phyloP scores from a whole-genome alignment of 2,329 filamentous ascomycete species.

The Pyrenochaeta sp. region DNA sequence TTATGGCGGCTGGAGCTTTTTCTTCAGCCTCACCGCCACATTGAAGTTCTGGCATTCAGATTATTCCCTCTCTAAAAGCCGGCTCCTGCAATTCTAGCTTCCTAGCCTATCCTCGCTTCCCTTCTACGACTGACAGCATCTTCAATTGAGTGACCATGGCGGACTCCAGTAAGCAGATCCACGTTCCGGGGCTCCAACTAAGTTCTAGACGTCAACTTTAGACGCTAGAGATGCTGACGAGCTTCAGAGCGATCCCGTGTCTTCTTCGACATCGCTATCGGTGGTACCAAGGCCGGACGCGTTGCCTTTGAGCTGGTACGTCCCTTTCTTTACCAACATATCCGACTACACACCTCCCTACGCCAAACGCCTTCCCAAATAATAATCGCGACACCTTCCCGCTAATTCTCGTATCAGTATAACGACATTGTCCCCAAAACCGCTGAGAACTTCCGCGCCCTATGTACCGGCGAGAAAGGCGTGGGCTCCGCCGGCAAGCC shows the following conservation, averaged over 20 bases:
- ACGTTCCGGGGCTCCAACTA: not conserved
- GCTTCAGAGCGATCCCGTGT: conserved; percentile 73
- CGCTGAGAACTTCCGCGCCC: conserved; percentile 91
- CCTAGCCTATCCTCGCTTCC: not conserved
- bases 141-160: conserved; percentile 33
- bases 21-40: conserved; percentile 29
- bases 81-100: not conserved
- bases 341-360: not conserved
- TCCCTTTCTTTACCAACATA: conserved; percentile 15
- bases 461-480: conserved; percentile 96
- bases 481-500: conserved; percentile 80
- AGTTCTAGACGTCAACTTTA: not conserved
- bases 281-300: conserved; percentile 75
- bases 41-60: conserved; percentile 2
- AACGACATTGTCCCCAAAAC: conserved; percentile 82
- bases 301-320: conserved; percentile 84
- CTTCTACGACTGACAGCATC: not conserved
- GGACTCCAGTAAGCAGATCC: conserved; percentile 29
- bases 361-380: conserved; percentile 10
- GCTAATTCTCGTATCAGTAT: conserved; percentile 36
- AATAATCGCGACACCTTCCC: not conserved
- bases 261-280: conserved; percentile 92
- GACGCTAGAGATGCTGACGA: conserved; percentile 11
- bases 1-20: conserved; percentile 25
- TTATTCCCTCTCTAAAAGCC: not conserved